Evolutionary conservation across 768 basidiomycete species (phyloP), one percentile per base, ranked within the genome.

Genomic region (Phanerochaete sordida): DNA sequence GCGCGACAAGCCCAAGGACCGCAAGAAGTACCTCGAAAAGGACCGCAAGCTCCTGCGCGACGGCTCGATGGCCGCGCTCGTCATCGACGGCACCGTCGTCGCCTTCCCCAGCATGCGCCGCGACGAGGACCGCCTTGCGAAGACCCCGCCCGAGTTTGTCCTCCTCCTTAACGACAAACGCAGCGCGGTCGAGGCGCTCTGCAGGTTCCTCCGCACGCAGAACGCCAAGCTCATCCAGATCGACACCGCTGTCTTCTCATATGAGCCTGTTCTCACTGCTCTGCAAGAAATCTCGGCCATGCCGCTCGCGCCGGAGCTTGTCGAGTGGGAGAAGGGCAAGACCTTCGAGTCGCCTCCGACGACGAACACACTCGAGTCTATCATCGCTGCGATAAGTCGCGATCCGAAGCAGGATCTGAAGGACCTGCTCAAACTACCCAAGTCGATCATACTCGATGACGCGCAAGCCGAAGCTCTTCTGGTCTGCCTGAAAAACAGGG

Each of bases 161-260:
- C 69, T 90, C 7, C 82, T 84, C 54, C 62, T 88, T 13, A 77
- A 82, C 1, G 83, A 78, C 4, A 63, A 72, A 15, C 54, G 27
- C 1, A 45, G 28, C 19, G 52, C 58, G 1, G 11, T 52, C 21
- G 58, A 39, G 21, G n/a, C 58, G 28, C 50, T 59, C 12, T 43
- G 48, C 24, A 27, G 48, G n/a, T 16, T 59, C 27, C 16, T n/a
- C 6, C 50, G 49, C 43, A 21, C 49, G 21, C 2, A 31, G 6
- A 56, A 72, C 5, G 64, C 84, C 28, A 74, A 75, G 26, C 75
- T 88, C 27, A 62, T 88, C 24, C 83, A 83, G 58, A 82, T 87
- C 26, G 80, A 88, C 64, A 82, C 83, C 0, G 83, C 84, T 0
- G 69, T 87, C 5, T 89, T 87, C 65, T 73, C 87, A 0, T 88